These are phyloP conservation scores for Vicia villosa DNA, from an alignment of 306 rosid genomes.

Conservation along the genomic window DNA sequence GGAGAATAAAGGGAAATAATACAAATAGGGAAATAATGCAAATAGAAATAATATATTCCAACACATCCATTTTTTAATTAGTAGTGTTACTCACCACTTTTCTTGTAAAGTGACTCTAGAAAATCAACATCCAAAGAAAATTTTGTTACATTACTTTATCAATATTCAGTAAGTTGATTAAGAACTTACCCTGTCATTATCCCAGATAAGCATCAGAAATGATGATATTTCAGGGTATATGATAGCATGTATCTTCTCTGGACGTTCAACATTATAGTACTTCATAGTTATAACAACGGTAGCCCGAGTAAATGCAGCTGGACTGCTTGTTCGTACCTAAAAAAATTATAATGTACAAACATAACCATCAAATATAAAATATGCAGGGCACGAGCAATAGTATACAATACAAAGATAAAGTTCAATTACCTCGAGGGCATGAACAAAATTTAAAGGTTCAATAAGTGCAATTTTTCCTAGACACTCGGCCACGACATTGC, in stretches of 20 bases:
- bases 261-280: slow-evolving; percentile 93
- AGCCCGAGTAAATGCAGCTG: slow-evolving; percentile 96
- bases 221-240: slow-evolving; percentile 92
- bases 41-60: too few relatives aligned
- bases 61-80: neutral
- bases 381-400: slow-evolving; percentile 24
- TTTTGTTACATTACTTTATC: slow-evolving; percentile 11
- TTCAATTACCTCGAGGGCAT: slow-evolving; percentile 83
- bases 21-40: too few relatives aligned
- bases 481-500: slow-evolving; percentile 98
- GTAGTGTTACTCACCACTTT: neutral
- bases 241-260: slow-evolving; percentile 94
- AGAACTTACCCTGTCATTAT: slow-evolving; percentile 80
- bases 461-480: slow-evolving; percentile 96
- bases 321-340: slow-evolving; percentile 83
- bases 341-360: slow-evolving; percentile 30
- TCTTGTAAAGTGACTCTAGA: neutral
- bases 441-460: slow-evolving; percentile 94
- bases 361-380: slow-evolving; percentile 33
- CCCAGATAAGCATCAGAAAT: slow-evolving; percentile 95
- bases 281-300: slow-evolving; percentile 98
- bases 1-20: too few relatives aligned
- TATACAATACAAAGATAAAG: slow-evolving; percentile 22
- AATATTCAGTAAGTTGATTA: slow-evolving; percentile 20
- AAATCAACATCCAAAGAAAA: neutral